phyloP scores from a whole-genome alignment of 2,329 filamentous ascomycete genomes.

The Colletotrichum lindemuthianum region DNA sequence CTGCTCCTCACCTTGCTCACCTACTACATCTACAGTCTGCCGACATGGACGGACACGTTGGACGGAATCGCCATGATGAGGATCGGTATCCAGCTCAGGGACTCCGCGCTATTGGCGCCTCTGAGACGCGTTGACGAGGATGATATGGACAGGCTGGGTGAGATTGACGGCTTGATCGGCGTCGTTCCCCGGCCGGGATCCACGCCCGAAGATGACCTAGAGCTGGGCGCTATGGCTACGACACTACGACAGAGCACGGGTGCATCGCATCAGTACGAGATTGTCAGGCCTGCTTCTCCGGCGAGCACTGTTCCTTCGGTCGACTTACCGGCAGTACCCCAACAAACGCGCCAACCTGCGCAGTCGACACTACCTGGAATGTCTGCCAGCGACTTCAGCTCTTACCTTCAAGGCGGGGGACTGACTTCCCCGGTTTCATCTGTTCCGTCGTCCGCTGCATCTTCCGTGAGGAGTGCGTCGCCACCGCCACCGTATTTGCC shows the following conservation, averaged over 20 bases:
- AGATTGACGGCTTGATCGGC: constrained; percentile 26
- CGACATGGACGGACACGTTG: constrained; percentile 33
- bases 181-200: constrained; percentile 1
- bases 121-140: constrained; percentile 11
- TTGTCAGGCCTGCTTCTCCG: constrained; percentile 22
- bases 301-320: constrained; percentile 12
- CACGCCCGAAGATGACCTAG: constrained; percentile 17
- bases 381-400: constrained; percentile 25
- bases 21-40: constrained; percentile 33
- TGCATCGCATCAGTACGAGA: constrained; percentile 23
- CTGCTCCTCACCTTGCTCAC: constrained; percentile 23
- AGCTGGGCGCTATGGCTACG: constrained; percentile 16
- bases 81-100: constrained; percentile 18
- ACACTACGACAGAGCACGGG: not conserved
- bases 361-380: constrained; percentile 15
- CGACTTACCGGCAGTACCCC: constrained; percentile 2
- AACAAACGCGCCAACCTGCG: constrained; percentile 5
- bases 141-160: constrained; percentile 10
- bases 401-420: constrained; percentile 23
- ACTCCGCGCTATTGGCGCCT: not conserved
- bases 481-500: constrained; percentile 31
- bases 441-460: constrained; percentile 15
- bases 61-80: constrained; percentile 33
- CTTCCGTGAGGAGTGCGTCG: constrained; percentile 14
- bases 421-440: constrained; percentile 2